Base-by-base conservation (phyloP, 1,284 basidiomycete species). In the Rhodotorula sp. region DNA sequence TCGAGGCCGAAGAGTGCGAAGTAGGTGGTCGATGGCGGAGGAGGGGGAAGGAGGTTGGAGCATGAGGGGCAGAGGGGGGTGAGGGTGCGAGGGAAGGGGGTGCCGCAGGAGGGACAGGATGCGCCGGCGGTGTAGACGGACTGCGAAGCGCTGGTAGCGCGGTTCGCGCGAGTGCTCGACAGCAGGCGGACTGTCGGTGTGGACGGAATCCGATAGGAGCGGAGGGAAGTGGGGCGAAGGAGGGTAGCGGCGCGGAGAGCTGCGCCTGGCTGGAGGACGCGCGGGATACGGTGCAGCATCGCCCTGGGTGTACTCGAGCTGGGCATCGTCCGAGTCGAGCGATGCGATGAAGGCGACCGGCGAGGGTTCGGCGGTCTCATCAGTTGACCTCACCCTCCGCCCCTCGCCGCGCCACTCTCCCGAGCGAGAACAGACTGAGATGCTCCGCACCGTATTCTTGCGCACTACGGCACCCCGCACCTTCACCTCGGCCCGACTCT, bases 61-160 rank as follows among this genome's bases (percentile, higher is more conserved):
- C 91, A 92, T 27, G 83, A 83, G 19, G 84, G 84, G 80, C 91
- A 92, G 44, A 88, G 88, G 0, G 90, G 90, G 56, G 63, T 22
- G 62, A 92, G 82, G 29, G 84, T 80, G 4, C 88, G 87, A 7
- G 88, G 85, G 13, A 92, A 82, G 9, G 83, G 82, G 37, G 83
- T 76, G 8, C 84, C 84, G 79, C 91, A 92, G 36, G 85, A 85
- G 17, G 88, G 86, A 77, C 91, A 91, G 50, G 67, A 74, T 58
- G 75, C 79, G 64, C 72, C 57, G 17, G 66, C 68, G 6, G 69
- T 55, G 60, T 67, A 67, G 53, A 62, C 60, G 17, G 59, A 50
- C 34, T 32, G 34, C 1, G 66, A 62, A 25, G 73, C 29, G 17
- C 69, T 58, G 29, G 66, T 69, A 6, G 57, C 61, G 48, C 37